phyloP scores from a whole-genome alignment of 306 rosid genomes.

The Hippophae tibetana region DNA sequence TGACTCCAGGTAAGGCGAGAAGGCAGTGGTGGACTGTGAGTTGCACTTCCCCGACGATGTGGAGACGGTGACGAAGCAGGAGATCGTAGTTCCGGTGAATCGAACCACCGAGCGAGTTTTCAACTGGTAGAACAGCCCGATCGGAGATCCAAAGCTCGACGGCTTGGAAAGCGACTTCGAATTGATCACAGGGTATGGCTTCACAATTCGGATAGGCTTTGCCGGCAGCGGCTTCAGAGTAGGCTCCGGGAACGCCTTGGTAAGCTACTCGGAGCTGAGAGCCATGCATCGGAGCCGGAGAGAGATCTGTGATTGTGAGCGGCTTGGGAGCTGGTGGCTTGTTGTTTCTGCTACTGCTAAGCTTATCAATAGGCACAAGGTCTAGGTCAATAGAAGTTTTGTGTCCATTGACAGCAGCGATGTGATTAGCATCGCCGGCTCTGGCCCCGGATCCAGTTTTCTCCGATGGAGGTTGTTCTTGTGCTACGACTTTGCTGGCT shows the following conservation, averaged over 20 bases:
- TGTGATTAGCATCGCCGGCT: conserved; percentile 19
- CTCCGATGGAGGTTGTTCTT: conserved; percentile 27
- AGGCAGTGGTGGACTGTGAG: conserved; percentile 95
- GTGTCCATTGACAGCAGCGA: conserved; percentile 66
- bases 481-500: conserved; percentile 58
- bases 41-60: conserved; percentile 94
- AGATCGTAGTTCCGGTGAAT: conserved; percentile 94
- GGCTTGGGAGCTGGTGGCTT: conserved; percentile 48
- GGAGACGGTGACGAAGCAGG: conserved; percentile 94
- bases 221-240: conserved; percentile 94
- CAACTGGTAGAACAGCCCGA: conserved; percentile 80
- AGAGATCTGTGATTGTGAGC: conserved; percentile 65
- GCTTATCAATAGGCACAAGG: conserved; percentile 53
- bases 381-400: conserved; percentile 40
- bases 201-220: conserved; percentile 91
- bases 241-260: conserved; percentile 96
- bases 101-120: conserved; percentile 93
- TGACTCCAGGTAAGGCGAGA: conserved; percentile 65
- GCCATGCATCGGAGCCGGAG: conserved; percentile 99
- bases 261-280: conserved; percentile 77
- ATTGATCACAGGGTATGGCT: conserved; percentile 95
- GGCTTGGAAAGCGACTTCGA: conserved; percentile 91
- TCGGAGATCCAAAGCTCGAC: conserved; percentile 98
- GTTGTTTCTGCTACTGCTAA: conserved; percentile 3
- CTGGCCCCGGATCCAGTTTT: background rate